Evolutionary conservation across 257 asterid species (phyloP).

Genomic region (Thymus quinquecostatus): DNA sequence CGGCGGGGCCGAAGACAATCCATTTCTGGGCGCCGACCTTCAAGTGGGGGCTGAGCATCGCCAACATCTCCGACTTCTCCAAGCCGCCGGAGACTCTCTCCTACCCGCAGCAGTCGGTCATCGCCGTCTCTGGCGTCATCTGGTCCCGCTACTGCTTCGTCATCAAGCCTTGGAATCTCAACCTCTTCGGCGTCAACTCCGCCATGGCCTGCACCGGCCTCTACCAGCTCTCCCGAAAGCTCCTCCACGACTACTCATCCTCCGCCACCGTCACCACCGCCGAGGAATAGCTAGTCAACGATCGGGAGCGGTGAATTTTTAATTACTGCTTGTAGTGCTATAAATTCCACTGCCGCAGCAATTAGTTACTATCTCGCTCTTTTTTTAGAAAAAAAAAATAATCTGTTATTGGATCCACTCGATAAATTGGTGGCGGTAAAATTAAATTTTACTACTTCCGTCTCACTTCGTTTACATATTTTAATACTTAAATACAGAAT

Average conservation of each 20-base stretch:
- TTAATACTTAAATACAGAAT: too few species aligned
- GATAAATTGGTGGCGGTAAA: not conserved
- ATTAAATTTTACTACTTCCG: not conserved
- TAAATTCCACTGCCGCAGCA: too few species aligned
- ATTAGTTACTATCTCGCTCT: not conserved
- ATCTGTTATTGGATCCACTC: not conserved
- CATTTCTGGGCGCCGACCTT: constrained; percentile 65
- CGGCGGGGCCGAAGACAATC: constrained; percentile 60
- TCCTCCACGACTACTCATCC: constrained; percentile 41
- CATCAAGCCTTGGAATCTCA: constrained; percentile 55
- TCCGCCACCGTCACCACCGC: not conserved
- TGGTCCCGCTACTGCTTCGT: constrained; percentile 65
- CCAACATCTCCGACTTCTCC: constrained; percentile 54
- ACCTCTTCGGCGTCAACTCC: constrained; percentile 55
- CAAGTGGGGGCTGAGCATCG: constrained; percentile 61
- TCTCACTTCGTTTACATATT: too few species aligned
- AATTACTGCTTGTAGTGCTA: not conserved
- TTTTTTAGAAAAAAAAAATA: too few species aligned
- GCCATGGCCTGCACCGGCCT: constrained; percentile 60
- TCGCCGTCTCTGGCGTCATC: constrained; percentile 48
- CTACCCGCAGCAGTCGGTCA: constrained; percentile 55
- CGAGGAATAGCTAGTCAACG: not conserved
- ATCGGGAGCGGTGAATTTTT: not conserved
- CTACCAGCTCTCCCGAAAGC: constrained; percentile 51
- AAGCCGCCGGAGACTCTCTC: constrained; percentile 54